These are phyloP conservation scores for Cutaneotrichosporon sp. DNA, from an alignment of 1,284 basidiomycete species.

Conservation along the genomic window DNA sequence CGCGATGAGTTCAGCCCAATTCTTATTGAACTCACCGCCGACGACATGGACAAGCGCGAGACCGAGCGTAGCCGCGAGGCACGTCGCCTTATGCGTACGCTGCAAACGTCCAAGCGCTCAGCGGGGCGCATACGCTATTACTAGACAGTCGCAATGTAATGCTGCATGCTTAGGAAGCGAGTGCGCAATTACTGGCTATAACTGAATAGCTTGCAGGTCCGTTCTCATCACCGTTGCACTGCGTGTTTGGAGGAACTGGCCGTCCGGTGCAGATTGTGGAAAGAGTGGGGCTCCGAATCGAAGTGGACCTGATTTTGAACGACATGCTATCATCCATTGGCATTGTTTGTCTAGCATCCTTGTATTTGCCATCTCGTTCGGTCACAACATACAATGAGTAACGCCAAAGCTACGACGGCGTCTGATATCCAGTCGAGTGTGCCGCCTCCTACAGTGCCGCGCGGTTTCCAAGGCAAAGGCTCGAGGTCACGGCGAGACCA, in stretches of 20 bases:
- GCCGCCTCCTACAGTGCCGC: not conserved
- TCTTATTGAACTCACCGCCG: conserved; percentile 75
- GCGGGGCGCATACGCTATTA: conserved; percentile 1
- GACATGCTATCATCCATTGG: too few relatives aligned
- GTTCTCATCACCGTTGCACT: too few relatives aligned
- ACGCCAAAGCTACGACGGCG: too few relatives aligned
- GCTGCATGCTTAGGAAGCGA: not conserved
- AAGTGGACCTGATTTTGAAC: not conserved
- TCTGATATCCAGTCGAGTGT: not conserved
- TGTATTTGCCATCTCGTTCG: not conserved
- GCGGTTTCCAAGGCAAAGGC: conserved; percentile 3
- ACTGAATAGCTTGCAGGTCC: too few relatives aligned
- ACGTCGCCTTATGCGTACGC: conserved; percentile 40
- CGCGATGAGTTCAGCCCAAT: conserved; percentile 85
- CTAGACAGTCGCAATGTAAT: not conserved
- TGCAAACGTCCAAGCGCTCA: conserved; percentile 10
- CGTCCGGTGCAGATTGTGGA: not conserved
- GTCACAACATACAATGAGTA: not conserved
- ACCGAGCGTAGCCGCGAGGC: conserved; percentile 72
- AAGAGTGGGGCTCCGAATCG: not conserved
- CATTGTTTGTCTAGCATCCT: too few relatives aligned
- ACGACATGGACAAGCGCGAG: conserved; percentile 87
- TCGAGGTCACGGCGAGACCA: not conserved
- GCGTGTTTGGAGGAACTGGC: not conserved
- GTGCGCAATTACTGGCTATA: too few relatives aligned